Percentiles rank a stretch among this genome's conserved stretches.
phyloP scores from a whole-genome alignment of 139 green algal genomes.

The Pleodorina starrii region DNA sequence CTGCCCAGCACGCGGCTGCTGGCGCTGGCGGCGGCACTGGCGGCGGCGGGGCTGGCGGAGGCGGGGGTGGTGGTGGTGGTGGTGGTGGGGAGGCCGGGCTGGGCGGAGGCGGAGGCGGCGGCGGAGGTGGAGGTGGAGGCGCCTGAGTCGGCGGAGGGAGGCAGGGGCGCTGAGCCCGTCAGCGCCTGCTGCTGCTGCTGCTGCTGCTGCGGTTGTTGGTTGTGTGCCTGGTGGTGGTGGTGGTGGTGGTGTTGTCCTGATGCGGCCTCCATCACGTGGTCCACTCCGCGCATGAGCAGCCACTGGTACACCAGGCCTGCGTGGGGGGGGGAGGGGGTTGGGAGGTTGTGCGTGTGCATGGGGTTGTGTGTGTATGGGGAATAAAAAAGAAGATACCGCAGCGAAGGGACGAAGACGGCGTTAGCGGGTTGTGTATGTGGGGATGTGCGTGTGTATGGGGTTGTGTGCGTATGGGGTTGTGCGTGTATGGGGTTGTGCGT shows the following conservation, averaged over 20 bases:
- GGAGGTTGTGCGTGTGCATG: no score
- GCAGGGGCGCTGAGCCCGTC: neutral
- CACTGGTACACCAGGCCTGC: conserved; percentile 79
- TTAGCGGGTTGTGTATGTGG: no score
- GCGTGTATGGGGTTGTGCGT: no score
- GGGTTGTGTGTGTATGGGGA: no score
- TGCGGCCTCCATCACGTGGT: conserved; percentile 44
- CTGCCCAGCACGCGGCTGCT: conserved; percentile 5
- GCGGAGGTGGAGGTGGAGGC: neutral
- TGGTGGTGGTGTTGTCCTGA: neutral
- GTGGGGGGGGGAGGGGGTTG: neutral
- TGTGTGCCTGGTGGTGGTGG: no score
- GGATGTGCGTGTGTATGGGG: no score
- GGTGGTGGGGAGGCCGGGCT: neutral
- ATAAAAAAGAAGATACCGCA: no score
- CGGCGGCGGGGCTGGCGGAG: neutral
- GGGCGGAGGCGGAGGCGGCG: neutral
- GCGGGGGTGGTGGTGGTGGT: neutral
- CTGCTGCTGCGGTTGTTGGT: no score
- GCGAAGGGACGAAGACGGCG: no score
- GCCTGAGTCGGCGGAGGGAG: neutral
- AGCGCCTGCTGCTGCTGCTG: conserved; percentile 1
- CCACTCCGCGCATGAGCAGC: conserved; percentile 74
- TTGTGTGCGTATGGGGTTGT: no score
- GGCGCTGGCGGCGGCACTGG: neutral